Evolutionary conservation across 176 grass and related monocot genomes (phyloP), one percentile per base, ranked within the genome.

Genomic region (Eleusine indica): DNA sequence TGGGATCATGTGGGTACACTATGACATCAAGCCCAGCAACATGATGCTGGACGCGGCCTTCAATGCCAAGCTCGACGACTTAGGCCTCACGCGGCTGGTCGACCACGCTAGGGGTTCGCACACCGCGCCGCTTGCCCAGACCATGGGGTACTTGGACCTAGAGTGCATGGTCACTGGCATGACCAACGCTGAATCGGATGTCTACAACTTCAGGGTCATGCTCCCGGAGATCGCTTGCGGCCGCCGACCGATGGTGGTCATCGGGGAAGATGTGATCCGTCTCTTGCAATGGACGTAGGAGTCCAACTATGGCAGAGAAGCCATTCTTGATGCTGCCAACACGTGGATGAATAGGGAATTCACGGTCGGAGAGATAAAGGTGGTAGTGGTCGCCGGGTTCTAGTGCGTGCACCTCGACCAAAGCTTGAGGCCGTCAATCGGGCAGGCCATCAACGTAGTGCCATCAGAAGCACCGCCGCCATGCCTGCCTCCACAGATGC

Each of bases 201-300:
- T 86, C 9, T 92, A 86, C 69, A 83, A 87, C 84, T 90, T 93
- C 25, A 81, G 91, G 1, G 81, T 90, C 17, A 64, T 93, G 17
- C 81, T 87, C 1, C 70, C 90, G 19, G 91, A 90, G 77, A 5
- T 86, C 21, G 39, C 66, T 0, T 82, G 77, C 6, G 90, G 82
- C 0, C 10, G 61, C 38, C 14, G 68, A 0, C 90, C 83, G 0
- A 63, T 71, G 3, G 39, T 79, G 37, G 2, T 0, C 8, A 1
- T 29, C 0, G 3, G 14, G 0, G 14, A 11, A 0, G 49, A 60
- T 0, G 83, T 30, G 0, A 25, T 79, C 7, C 86, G 69, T 58
- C 70, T 89, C 0, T 48, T 66, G 22, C 68, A 80, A 15, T 70
- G 83, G 77, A 79, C 83, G 0, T 83, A 83, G 83, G 18, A 75